Evolutionary conservation across 805 yeast species (phyloP).

Genomic region (Candida lessepsii): DNA sequence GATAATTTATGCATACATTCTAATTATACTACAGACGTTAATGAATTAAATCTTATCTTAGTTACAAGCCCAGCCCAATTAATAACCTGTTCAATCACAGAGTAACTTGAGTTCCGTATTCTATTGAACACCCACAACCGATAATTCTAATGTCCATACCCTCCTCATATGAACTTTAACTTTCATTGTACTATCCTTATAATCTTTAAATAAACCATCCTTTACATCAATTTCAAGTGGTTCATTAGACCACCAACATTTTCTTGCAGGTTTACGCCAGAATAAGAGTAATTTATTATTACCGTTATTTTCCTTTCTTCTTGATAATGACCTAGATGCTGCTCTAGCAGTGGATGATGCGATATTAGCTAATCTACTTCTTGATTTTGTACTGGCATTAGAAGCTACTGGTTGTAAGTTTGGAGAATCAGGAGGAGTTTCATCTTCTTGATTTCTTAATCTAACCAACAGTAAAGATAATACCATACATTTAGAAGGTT

Average conservation of each 20-base stretch:
- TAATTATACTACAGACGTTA: no score
- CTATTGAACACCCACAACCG: constrained; percentile 79
- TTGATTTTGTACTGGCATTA: constrained; percentile 38
- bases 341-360: constrained; percentile 57
- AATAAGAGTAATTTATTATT: constrained; percentile 72
- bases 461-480: constrained; percentile 77
- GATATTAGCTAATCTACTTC: constrained; percentile 58
- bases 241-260: constrained; percentile 95
- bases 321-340: constrained; percentile 57
- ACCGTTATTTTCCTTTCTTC: constrained; percentile 39
- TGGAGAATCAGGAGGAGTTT: constrained; percentile 45
- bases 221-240: constrained; percentile 45
- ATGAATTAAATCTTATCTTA: no score
- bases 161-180: constrained; percentile 83
- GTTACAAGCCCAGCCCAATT: no score
- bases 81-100: no score
- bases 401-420: constrained; percentile 43
- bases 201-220: constrained; percentile 19
- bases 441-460: constrained; percentile 33
- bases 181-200: constrained; percentile 20
- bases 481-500: constrained; percentile 83
- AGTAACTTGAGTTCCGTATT: neutral
- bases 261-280: constrained; percentile 98
- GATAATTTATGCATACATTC: no score
- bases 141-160: constrained; percentile 94